Conservation (phyloP, 108 stramenopile genomes). For the Skeletonema menzelii region DNA sequence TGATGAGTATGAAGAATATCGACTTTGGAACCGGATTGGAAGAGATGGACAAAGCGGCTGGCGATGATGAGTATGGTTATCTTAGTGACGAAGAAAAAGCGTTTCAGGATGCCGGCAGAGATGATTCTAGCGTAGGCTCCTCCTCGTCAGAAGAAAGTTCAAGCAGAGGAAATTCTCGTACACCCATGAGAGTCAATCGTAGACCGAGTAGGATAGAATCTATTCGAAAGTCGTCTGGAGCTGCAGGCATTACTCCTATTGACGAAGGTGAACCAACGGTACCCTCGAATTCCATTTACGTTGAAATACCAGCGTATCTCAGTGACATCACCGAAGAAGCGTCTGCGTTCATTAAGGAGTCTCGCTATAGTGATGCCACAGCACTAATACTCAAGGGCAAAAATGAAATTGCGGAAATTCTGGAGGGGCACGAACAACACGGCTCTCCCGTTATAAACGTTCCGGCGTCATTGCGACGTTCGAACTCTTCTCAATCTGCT, state of each 20-base stretch:
- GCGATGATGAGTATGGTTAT: conserved; percentile 41
- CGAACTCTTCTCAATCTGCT: not conserved
- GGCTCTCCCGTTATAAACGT: conserved; percentile 10
- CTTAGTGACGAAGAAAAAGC: conserved; percentile 44
- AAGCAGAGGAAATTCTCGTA: conserved; percentile 5
- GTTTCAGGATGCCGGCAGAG: conserved; percentile 8
- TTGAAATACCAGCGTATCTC: conserved; percentile 77
- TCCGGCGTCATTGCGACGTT: conserved; percentile 2
- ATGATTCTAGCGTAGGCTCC: conserved; percentile 34
- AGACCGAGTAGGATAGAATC: conserved; percentile 5
- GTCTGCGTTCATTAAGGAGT: conserved; percentile 78
- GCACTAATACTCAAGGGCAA: conserved; percentile 78
- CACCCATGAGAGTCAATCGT: conserved; percentile 34
- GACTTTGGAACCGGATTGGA: conserved; percentile 64
- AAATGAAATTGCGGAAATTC: conserved; percentile 61
- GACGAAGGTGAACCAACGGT: conserved; percentile 23
- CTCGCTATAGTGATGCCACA: conserved; percentile 80
- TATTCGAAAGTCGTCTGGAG: conserved; percentile 18
- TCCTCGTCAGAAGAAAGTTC: conserved; percentile 42
- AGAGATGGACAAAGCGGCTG: conserved; percentile 43
- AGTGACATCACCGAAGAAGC: conserved; percentile 79
- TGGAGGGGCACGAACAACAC: conserved; percentile 34
- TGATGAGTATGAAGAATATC: conserved; percentile 86
- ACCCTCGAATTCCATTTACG: conserved; percentile 15
- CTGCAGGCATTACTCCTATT: not conserved